Evolutionary conservation across 768 basidiomycete species (phyloP).

Genomic region (Tulasnella calospora): DNA sequence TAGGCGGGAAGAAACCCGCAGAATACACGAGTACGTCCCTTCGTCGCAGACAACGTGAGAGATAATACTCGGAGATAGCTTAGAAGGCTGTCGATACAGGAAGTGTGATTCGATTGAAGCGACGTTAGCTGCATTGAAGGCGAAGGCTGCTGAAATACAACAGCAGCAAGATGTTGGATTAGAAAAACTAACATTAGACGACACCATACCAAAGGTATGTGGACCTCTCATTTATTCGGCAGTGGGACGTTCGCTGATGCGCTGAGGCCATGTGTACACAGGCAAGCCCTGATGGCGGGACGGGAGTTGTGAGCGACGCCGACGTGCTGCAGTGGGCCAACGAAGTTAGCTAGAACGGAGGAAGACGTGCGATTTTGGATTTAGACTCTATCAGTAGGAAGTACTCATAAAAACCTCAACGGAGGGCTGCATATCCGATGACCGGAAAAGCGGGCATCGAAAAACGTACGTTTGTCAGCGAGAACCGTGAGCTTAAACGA

Average conservation of each 20-base stretch:
- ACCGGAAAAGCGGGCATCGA: background rate
- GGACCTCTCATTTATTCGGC: no score
- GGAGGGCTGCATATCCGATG: background rate
- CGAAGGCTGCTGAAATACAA: background rate
- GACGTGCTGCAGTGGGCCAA: constrained; percentile 13
- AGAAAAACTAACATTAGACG: background rate
- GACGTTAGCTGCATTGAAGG: constrained; percentile 42
- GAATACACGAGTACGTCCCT: constrained; percentile 60
- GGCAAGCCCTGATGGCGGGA: no score
- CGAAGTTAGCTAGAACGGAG: background rate
- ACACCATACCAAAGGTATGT: background rate
- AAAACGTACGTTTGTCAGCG: background rate
- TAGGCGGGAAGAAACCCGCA: constrained; percentile 63
- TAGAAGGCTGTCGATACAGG: constrained; percentile 37
- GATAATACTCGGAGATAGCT: background rate
- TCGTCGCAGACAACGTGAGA: background rate
- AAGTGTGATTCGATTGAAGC: constrained; percentile 68
- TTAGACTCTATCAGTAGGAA: background rate
- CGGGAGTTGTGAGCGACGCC: background rate
- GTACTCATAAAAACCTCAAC: background rate
- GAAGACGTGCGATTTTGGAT: background rate
- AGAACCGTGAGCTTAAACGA: background rate
- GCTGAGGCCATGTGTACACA: background rate
- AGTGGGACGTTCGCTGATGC: background rate
- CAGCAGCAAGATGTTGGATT: background rate